phyloP scores from a whole-genome alignment of 208 protist genomes.

The Crithidia sp. region DNA sequence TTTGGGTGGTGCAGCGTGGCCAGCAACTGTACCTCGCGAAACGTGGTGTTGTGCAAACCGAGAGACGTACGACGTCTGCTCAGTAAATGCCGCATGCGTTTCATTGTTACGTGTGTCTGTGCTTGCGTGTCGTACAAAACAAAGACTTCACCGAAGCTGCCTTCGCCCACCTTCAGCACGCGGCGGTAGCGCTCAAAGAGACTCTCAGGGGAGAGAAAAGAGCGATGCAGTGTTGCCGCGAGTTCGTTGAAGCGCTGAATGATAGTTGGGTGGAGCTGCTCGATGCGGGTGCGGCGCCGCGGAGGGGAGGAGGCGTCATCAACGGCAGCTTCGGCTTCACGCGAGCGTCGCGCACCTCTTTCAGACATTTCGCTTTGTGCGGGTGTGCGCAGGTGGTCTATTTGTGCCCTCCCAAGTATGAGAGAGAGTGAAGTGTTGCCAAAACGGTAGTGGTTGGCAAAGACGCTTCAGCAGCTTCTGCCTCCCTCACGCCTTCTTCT shows the following conservation, averaged over 20 bases:
- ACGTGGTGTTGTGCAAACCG: constrained; percentile 78
- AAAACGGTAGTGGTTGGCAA: too few relatives aligned
- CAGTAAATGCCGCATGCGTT: constrained; percentile 75
- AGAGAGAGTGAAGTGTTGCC: too few relatives aligned
- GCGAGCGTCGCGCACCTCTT: background rate
- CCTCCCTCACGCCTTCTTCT: too few relatives aligned
- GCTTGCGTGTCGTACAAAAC: constrained; percentile 82
- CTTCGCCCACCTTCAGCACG: constrained; percentile 83
- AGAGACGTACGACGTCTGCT: constrained; percentile 48
- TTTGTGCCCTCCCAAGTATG: too few relatives aligned
- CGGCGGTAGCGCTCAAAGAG: constrained; percentile 66
- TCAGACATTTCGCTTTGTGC: background rate
- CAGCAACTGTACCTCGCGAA: constrained; percentile 77
- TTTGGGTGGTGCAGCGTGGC: constrained; percentile 76
- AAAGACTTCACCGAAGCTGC: constrained; percentile 87
- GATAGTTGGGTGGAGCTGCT: constrained; percentile 27
- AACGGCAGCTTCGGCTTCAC: background rate
- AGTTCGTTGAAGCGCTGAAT: constrained; percentile 25
- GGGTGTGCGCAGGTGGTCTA: too few relatives aligned
- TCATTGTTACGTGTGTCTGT: constrained; percentile 82
- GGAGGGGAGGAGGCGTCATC: constrained; percentile 4
- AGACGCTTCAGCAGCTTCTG: too few relatives aligned
- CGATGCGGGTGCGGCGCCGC: constrained; percentile 19
- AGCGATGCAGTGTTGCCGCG: background rate
- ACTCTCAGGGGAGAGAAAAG: constrained; percentile 12